Base-by-base conservation (phyloP, 2,329 filamentous ascomycete genomes). In the Fusarium austroafricanum region DNA sequence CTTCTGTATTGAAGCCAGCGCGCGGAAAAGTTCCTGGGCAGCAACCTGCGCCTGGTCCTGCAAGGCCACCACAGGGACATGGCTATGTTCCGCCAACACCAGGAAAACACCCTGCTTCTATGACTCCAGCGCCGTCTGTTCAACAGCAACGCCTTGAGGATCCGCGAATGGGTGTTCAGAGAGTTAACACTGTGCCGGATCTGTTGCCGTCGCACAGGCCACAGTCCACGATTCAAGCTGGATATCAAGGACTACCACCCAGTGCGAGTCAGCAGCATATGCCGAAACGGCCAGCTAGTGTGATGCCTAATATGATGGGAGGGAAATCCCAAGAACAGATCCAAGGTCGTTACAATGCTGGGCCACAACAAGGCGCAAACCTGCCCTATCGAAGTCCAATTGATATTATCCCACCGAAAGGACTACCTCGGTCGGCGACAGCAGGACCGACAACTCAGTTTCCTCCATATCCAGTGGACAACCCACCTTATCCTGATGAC, bases 141-240 rank as follows among this genome's bases (percentile, higher is more conserved):
- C 71, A 64, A 18, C 67, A 66, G 26, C 68, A 73, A 33, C 60
- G 35, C 2, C 61, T 51, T 6, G 54, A 70, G 2, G 71, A 73
- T n/a, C 68, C 72, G 6, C 60, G 52, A 18, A 55, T 71, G 47
- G 61, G 58, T 2, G 53, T 74, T 21, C 60, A 73, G 21, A 55
- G 71, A 17, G 63, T 74, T 14, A 74, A 65, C 11, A 74, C 72
- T 12, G 56, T 73, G 2, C 72, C 72, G 9, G 72, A 73, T 11
- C 44, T 60, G 10, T 42, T 71, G 12, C 65, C 67, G 14, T 68
- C 71, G 15, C 70, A 70, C 14, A 65, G 55, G 37, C 62, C 71
- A 15, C 50, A 39, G 18, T 59, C 71, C 1, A 60, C 52, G 31
- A 39, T 64, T 18, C 62, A 54, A 14, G 58, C 51, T n/a, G 61